Percentiles rank a stretch among this genome's conserved stretches.
Evolutionary conservation across 208 protist species (phyloP).

Genomic region (Crithidia fasciculata): DNA sequence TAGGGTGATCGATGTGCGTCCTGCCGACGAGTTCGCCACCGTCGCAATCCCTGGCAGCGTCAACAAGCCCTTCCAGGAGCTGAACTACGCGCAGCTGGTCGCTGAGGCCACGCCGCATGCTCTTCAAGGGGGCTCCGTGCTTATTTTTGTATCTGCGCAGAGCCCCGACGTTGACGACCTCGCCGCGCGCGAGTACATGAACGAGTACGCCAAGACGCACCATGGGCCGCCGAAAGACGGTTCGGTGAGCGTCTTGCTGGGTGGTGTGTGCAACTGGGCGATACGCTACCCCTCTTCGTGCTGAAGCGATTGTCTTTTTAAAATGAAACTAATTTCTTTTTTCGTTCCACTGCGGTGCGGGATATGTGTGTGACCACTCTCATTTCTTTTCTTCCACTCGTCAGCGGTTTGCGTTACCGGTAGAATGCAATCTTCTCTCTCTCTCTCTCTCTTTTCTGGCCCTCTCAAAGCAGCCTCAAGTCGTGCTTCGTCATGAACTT

Average conservation of each 20-base stretch:
- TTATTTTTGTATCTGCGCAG: constrained; percentile 58
- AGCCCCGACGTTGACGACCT: constrained; percentile 64
- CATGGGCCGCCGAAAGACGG: constrained; percentile 9
- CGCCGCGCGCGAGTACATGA: constrained; percentile 54
- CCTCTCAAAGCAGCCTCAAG: no score
- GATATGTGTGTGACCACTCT: no score
- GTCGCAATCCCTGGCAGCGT: constrained; percentile 44
- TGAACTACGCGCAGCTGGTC: constrained; percentile 26
- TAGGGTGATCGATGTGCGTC: constrained; percentile 47
- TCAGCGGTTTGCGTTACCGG: no score
- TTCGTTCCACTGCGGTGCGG: not conserved
- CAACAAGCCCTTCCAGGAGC: constrained; percentile 48
- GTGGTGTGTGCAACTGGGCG: constrained; percentile 41
- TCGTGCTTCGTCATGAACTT: no score
- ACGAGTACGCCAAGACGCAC: constrained; percentile 32
- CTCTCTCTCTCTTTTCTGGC: not conserved
- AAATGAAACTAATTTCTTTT: not conserved
- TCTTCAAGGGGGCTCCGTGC: constrained; percentile 1
- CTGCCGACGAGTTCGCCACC: constrained; percentile 42
- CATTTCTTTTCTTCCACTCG: not conserved
- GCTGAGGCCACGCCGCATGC: constrained; percentile 5
- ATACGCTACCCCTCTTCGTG: constrained; percentile 16
- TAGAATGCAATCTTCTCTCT: not conserved
- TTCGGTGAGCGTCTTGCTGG: constrained; percentile 40
- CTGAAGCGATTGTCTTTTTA: not conserved